Conservation (phyloP, 2,329 filamentous ascomycete species). For the Pseudohalonectria lignicola region DNA sequence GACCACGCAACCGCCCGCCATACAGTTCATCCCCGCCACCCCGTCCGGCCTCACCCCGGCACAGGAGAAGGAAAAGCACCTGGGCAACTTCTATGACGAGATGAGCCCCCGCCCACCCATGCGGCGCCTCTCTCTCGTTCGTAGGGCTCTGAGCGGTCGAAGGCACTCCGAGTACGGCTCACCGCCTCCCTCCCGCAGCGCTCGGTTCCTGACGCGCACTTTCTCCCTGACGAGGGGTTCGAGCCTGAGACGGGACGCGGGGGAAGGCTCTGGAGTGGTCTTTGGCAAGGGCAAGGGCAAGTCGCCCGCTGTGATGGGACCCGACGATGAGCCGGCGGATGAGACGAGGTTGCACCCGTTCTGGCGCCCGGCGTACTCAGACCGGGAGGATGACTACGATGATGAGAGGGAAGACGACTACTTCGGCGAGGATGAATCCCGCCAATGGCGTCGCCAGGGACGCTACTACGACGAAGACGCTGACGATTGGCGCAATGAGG, state of each 20-base stretch:
- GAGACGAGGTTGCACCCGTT: slow-evolving; percentile 46
- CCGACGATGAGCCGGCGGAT: slow-evolving; percentile 36
- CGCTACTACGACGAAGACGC: slow-evolving; percentile 19
- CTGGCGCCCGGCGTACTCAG: slow-evolving; percentile 44
- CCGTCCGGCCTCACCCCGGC: slow-evolving; percentile 48
- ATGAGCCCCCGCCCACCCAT: slow-evolving; percentile 23
- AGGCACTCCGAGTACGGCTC: slow-evolving; percentile 35
- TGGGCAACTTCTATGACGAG: slow-evolving; percentile 43
- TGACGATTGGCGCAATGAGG: slow-evolving; percentile 21
- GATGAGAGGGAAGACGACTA: slow-evolving; percentile 20
- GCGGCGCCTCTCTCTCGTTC: slow-evolving; percentile 37
- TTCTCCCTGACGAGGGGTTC: slow-evolving; percentile 33
- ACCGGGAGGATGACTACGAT: slow-evolving; percentile 17
- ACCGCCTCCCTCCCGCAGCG: slow-evolving; percentile 22
- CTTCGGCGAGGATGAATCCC: slow-evolving; percentile 18
- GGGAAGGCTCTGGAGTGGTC: slow-evolving; percentile 5
- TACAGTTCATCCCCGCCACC: slow-evolving; percentile 53
- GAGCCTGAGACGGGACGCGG: slow-evolving; percentile 14
- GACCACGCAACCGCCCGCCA: slow-evolving; percentile 19
- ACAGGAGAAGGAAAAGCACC: slow-evolving; percentile 36
- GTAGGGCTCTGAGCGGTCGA: slow-evolving; percentile 38
- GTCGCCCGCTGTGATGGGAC: slow-evolving; percentile 18
- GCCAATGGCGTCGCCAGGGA: slow-evolving; percentile 16
- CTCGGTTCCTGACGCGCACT: slow-evolving; percentile 33
- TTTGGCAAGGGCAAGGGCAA: slow-evolving; percentile 16